These are phyloP conservation scores for Kodamaea derodonti DNA, from an alignment of 1,139 yeast genomes.

Conservation along the genomic window DNA sequence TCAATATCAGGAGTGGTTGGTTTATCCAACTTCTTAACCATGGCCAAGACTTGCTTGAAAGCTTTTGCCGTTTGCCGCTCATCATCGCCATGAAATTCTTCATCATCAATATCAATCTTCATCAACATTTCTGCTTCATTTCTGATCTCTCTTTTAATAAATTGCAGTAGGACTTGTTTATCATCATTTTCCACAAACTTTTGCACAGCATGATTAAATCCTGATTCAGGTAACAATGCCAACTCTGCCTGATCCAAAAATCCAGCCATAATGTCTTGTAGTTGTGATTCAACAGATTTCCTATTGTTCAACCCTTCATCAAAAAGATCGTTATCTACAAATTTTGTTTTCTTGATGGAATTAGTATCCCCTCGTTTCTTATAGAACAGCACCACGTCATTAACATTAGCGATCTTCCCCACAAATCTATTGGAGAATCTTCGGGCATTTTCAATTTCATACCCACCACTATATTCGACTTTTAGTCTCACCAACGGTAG, in stretches of 20 bases:
- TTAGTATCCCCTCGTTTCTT: conserved; percentile 30
- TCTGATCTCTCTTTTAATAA: conserved; percentile 63
- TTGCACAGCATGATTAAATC: conserved; percentile 70
- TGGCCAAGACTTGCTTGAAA: conserved; percentile 27
- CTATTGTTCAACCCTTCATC: conserved; percentile 17
- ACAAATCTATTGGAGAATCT: conserved; percentile 87
- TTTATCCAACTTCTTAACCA: conserved; percentile 20
- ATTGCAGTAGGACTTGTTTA: conserved; percentile 62
- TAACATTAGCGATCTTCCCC: conserved; percentile 84
- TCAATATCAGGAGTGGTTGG: neutral
- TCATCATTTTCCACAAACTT: conserved; percentile 81
- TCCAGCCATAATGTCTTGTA: conserved; percentile 58
- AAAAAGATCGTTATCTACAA: conserved; percentile 20
- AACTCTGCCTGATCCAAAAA: conserved; percentile 61
- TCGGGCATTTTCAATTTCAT: conserved; percentile 86
- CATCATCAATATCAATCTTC: conserved; percentile 36
- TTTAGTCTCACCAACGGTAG: conserved; percentile 77
- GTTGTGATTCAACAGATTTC: conserved; percentile 39
- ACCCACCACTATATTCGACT: conserved; percentile 89
- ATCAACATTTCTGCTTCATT: conserved; percentile 58
- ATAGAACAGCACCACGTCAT: conserved; percentile 75
- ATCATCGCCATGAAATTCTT: conserved; percentile 28
- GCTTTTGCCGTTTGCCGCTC: conserved; percentile 25
- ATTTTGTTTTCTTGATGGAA: conserved; percentile 16
- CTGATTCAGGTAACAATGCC: conserved; percentile 70